Evolutionary conservation across 495 filamentous ascomycete species (phyloP).

Genomic region (Oidiodendron maius): DNA sequence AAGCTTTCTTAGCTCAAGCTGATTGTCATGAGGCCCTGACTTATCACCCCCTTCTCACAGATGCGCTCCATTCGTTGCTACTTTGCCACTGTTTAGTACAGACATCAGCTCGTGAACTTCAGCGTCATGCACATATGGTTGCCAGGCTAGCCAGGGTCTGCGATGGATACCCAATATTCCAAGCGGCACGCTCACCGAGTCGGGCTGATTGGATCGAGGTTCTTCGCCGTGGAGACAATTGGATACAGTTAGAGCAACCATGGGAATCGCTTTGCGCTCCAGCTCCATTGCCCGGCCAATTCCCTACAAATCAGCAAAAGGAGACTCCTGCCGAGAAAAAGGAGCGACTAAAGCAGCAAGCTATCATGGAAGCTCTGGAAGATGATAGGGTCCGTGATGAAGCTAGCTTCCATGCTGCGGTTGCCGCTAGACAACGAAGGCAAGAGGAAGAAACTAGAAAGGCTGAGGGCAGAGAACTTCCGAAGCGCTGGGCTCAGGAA

Average conservation of each 20-base stretch:
- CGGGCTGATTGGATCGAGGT: slow-evolving; percentile 77
- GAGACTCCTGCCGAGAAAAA: slow-evolving; percentile 44
- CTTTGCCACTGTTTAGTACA: slow-evolving; percentile 68
- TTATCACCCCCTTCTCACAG: slow-evolving; percentile 71
- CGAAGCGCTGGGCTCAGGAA: slow-evolving; percentile 58
- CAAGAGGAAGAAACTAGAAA: slow-evolving; percentile 42
- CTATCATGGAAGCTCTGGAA: slow-evolving; percentile 56
- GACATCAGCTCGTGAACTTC: slow-evolving; percentile 65
- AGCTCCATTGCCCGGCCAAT: slow-evolving; percentile 46
- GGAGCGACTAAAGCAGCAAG: slow-evolving; percentile 55
- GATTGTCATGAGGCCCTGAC: slow-evolving; percentile 57
- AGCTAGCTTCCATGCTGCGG: slow-evolving; percentile 53
- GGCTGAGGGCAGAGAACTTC: slow-evolving; percentile 27
- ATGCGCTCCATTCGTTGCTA: slow-evolving; percentile 67
- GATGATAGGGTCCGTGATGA: slow-evolving; percentile 63
- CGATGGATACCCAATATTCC: slow-evolving; percentile 76
- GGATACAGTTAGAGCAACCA: slow-evolving; percentile 51
- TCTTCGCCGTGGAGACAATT: slow-evolving; percentile 56
- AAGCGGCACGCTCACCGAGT: slow-evolving; percentile 63
- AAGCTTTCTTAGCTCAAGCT: slow-evolving; percentile 25
- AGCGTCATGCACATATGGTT: slow-evolving; percentile 72
- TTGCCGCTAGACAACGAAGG: slow-evolving; percentile 51
- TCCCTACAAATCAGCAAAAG: slow-evolving; percentile 23
- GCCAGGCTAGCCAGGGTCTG: slow-evolving; percentile 65
- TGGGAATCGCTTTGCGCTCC: slow-evolving; percentile 72